Base-by-base conservation (phyloP, 805 yeast genomes). In the Priceomyces castillae region DNA sequence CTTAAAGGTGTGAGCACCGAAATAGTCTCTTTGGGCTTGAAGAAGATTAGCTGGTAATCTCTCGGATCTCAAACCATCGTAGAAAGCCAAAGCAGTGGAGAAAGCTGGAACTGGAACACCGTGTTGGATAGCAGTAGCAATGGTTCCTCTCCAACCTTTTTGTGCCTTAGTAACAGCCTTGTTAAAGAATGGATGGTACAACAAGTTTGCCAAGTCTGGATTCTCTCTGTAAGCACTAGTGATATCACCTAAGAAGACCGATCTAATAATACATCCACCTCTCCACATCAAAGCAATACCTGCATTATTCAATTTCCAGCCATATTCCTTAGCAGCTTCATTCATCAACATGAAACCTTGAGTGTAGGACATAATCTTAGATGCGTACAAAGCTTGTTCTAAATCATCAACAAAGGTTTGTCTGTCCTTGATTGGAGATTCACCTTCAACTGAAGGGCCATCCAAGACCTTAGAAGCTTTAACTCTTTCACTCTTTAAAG, bases 1-100 rank as follows among this genome's bases (percentile, higher is more conserved):
- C 71, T 81, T 81, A 90, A 94, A 92, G 64, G 99, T 94, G 82
- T 92, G 99, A 55, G 99, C 98, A 76, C 99, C 99, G 64, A 92
- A 92, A 88, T 90, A 92, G 73, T 92, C 99, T 81, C 99, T 89
- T 82, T 92, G 99, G 63, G 98, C 99, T 79, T 92, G 99, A 69
- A 92, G 79, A 74, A 92, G 80, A 85, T 92, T 92, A 56, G 99
- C 99, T 65, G 98, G 98, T 65, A 90, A 78, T 69, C 84, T 81
- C 53, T 81, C 95, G 48, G 96, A 85, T 83, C 98, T 86, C 89
- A 87, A 90, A 72, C 98, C 98, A 69, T 92, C 99, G 81, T 88
- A 94, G 90, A 92, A 92, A 46, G 97, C 76, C 72, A 92, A 79
- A 59, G 98, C 99, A 53, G 98, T 90, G 51, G 96, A 71, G 82